Evolutionary conservation across 192 early-diverging fungal species (phyloP).

Genomic region (Oehlia diaphana): DNA sequence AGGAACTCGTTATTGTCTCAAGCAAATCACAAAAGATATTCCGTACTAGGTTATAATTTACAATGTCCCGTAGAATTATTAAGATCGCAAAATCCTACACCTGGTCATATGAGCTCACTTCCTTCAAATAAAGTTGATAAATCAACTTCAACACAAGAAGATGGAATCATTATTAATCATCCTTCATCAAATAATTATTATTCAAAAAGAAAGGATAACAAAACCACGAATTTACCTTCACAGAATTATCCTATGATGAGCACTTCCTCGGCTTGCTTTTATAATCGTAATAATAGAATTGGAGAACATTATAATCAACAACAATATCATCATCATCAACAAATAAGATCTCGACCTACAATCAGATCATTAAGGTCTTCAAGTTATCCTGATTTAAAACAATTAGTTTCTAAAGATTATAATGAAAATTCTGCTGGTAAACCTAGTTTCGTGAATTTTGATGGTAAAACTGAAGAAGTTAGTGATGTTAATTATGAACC

Average conservation of each 20-base stretch:
- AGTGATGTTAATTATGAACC: no score
- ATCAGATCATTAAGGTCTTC: not conserved
- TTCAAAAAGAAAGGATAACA: not conserved
- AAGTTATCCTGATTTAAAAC: constrained; percentile 23
- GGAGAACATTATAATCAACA: not conserved
- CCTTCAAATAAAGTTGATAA: constrained; percentile 3
- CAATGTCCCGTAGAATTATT: not conserved
- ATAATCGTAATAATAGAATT: no score
- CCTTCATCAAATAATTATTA: not conserved
- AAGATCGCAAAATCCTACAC: no score
- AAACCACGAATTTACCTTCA: no score
- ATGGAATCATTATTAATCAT: not conserved
- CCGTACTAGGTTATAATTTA: not conserved
- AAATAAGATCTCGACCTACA: not conserved
- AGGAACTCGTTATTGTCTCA: not conserved
- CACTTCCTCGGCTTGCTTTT: no score
- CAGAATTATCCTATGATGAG: no score
- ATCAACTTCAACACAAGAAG: constrained; percentile 23
- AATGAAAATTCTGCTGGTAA: no score
- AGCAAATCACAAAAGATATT: not conserved
- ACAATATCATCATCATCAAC: not conserved
- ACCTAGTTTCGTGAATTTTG: no score
- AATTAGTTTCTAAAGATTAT: not conserved
- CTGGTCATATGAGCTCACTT: no score
- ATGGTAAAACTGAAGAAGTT: no score